Evolutionary conservation across 192 early-diverging fungal genomes (phyloP).

Genomic region (Oehlia diaphana): DNA sequence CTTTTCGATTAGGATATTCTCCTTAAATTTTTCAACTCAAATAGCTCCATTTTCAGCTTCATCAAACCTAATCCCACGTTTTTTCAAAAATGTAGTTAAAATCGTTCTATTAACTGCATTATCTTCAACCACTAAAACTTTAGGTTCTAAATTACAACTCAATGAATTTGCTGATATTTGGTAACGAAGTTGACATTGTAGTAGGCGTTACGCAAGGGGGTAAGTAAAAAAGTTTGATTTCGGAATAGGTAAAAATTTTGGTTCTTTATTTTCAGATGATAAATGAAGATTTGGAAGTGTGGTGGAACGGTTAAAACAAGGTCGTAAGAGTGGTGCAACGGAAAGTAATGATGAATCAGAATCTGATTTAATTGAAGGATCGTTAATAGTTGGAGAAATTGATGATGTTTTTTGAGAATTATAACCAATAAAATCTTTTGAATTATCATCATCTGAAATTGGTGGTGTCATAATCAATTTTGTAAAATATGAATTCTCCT

Average conservation of each 20-base stretch:
- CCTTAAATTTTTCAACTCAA: slow-evolving; percentile 44
- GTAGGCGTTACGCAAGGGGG: background rate
- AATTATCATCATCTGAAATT: background rate
- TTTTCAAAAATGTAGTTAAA: too few relatives aligned
- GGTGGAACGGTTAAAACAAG: background rate
- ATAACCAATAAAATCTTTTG: background rate
- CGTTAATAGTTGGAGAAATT: too few relatives aligned
- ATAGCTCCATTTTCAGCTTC: slow-evolving; percentile 48
- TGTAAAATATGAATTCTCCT: background rate
- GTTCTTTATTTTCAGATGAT: background rate
- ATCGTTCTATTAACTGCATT: slow-evolving; percentile 7
- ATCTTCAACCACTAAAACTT: slow-evolving; percentile 48
- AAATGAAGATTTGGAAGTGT: background rate
- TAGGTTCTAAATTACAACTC: background rate
- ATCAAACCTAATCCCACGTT: background rate
- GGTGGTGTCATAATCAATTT: slow-evolving; percentile 19
- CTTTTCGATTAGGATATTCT: slow-evolving; percentile 27
- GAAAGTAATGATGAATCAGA: too few relatives aligned
- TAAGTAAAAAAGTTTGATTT: background rate
- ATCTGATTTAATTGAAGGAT: too few relatives aligned
- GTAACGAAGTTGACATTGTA: background rate
- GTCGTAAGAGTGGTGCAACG: background rate
- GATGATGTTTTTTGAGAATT: background rate
- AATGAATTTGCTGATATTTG: background rate
- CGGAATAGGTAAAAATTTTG: background rate